phyloP scores from a whole-genome alignment of 495 filamentous ascomycete species.

The Penicillium maclennaniae region DNA sequence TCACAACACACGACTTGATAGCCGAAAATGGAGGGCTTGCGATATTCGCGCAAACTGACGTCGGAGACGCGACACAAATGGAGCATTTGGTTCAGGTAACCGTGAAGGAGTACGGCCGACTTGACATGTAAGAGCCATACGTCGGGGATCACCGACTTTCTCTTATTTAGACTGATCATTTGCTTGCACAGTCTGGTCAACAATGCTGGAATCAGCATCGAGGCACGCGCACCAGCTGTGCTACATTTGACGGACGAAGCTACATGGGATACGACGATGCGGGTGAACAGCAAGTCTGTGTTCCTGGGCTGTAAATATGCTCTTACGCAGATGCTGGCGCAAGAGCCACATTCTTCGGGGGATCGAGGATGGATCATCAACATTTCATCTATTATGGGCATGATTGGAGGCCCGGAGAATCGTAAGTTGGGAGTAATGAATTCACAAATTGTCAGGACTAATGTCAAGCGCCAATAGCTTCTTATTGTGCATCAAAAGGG shows the following conservation, averaged over 20 bases:
- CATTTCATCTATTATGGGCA: constrained; percentile 44
- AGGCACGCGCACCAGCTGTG: constrained; percentile 17
- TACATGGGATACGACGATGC: constrained; percentile 43
- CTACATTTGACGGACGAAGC: constrained; percentile 40
- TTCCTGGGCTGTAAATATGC: constrained; percentile 53
- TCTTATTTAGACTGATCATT: background rate
- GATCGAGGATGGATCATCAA: constrained; percentile 58
- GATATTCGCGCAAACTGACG: constrained; percentile 46
- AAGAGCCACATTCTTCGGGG: constrained; percentile 38
- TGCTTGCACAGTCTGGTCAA: constrained; percentile 42
- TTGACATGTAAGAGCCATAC: constrained; percentile 43
- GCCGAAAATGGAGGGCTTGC: constrained; percentile 32
- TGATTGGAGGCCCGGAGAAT: constrained; percentile 31
- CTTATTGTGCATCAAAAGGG: constrained; percentile 51
- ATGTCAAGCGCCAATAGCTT: constrained; percentile 21
- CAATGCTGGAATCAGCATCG: constrained; percentile 47
- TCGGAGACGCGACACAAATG: constrained; percentile 35
- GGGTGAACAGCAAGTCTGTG: constrained; percentile 43
- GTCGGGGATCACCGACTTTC: background rate
- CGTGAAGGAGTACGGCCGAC: constrained; percentile 38
- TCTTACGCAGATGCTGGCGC: constrained; percentile 48
- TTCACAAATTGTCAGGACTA: background rate
- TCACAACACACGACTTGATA: constrained; percentile 44
- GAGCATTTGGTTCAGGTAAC: constrained; percentile 33
- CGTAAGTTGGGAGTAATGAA: constrained; percentile 9